A percentile compares a stretch with the other conserved stretches of the same genome.
These are phyloP conservation scores for Scedosporium dehoogii DNA, from an alignment of 2,329 filamentous ascomycete genomes.

Conservation along the genomic window DNA sequence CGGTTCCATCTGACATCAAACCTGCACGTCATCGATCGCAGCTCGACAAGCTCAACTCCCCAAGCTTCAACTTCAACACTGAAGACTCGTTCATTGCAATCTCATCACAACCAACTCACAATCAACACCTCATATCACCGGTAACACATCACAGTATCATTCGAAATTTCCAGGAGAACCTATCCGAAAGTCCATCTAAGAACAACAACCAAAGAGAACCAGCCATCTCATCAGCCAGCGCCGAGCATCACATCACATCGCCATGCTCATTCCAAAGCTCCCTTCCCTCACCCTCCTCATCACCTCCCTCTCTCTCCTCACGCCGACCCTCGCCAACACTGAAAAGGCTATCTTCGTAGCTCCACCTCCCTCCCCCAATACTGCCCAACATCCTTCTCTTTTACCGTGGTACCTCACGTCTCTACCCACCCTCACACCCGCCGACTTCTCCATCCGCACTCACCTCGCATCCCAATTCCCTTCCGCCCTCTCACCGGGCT, in stretches of 20 bases:
- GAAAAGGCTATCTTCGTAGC: constrained; percentile 87
- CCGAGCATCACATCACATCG: not conserved
- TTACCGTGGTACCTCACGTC: constrained; percentile 40
- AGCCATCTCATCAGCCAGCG: not conserved
- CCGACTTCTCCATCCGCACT: constrained; percentile 46
- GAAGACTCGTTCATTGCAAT: no score
- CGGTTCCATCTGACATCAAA: not conserved
- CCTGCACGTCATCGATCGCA: not conserved
- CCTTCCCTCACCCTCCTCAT: constrained; percentile 5
- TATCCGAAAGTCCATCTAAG: not conserved
- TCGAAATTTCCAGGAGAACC: no score
- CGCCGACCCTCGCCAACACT: constrained; percentile 53
- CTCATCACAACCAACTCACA: no score
- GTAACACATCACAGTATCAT: no score
- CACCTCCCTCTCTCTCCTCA: constrained; percentile 10
- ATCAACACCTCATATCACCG: no score
- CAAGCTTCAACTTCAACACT: no score
- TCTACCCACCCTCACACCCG: constrained; percentile 55
- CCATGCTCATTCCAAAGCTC: constrained; percentile 3
- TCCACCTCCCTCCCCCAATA: constrained; percentile 47
- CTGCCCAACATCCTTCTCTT: constrained; percentile 29
- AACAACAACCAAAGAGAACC: not conserved
- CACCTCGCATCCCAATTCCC: constrained; percentile 61
- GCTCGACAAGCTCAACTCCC: not conserved
- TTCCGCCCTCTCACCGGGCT: constrained; percentile 40